A percentile compares a stretch with the other conserved stretches of the same genome.
Conservation (phyloP, 2,329 filamentous ascomycete genomes). For the Hirsutella minnesotensis region DNA sequence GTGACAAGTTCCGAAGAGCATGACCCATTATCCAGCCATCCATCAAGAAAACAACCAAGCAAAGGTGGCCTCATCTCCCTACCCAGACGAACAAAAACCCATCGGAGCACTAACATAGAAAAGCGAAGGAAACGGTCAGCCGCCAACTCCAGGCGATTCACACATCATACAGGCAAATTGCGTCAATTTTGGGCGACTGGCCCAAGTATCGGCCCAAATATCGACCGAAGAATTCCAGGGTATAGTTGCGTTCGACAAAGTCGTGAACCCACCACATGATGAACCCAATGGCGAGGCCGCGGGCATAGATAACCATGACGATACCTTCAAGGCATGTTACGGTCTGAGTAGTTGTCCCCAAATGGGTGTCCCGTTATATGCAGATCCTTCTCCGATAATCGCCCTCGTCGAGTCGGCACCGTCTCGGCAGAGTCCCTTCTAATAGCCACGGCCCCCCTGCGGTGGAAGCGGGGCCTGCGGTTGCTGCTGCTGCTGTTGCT, state of each 20-base stretch:
- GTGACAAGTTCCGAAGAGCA: not conserved
- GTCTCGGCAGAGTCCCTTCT: constrained; percentile 1
- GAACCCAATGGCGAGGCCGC: not conserved
- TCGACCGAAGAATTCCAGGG: constrained; percentile 10
- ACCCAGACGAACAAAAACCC: not conserved
- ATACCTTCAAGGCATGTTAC: not conserved
- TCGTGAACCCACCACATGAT: constrained; percentile 6
- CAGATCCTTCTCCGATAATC: not conserved
- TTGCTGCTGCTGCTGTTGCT: constrained; percentile 7
- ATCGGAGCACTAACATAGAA: constrained; percentile 1
- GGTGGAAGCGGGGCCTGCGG: constrained; percentile 8
- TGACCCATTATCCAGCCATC: not conserved
- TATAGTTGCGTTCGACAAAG: constrained; percentile 7
- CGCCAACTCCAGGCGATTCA: not conserved
- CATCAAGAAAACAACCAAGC: not conserved
- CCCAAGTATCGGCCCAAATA: constrained; percentile 8
- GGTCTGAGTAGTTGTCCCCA: not conserved
- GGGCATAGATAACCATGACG: not conserved
- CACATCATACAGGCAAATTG: not conserved
- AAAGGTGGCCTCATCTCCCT: not conserved
- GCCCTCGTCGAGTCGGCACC: not conserved
- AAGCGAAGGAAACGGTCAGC: constrained; percentile 3
- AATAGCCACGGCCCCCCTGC: constrained; percentile 12
- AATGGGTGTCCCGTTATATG: not conserved
- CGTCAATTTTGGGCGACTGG: constrained; percentile 4